Conservation (phyloP, 192 early-diverging fungal genomes). For the Mortierella hygrophila region DNA sequence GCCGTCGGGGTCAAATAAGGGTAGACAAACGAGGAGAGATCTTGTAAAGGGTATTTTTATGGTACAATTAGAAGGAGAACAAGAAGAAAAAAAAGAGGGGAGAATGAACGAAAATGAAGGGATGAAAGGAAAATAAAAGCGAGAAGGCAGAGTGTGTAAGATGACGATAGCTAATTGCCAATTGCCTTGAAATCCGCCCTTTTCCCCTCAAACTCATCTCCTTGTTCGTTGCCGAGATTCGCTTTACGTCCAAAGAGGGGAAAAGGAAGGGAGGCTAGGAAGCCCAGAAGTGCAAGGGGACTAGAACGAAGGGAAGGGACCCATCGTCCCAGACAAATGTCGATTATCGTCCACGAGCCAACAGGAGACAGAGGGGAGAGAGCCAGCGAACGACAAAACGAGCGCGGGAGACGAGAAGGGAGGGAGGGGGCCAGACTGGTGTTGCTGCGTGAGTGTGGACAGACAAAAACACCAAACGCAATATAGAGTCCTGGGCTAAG, state of each 20-base stretch:
- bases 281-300: neutral
- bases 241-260: neutral
- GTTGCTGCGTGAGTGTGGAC: neutral
- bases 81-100: neutral
- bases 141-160: neutral
- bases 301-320: neutral
- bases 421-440: neutral
- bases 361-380: neutral
- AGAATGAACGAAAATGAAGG: neutral
- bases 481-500: neutral
- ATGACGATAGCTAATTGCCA: neutral
- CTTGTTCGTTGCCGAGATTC: neutral
- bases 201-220: neutral
- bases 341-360: conserved; percentile 9
- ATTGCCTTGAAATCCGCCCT: neutral
- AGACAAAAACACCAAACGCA: neutral
- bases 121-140: neutral
- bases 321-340: neutral
- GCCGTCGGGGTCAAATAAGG: neutral
- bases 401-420: neutral
- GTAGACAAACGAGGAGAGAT: neutral
- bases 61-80: neutral
- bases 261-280: too few species aligned
- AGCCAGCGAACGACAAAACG: neutral
- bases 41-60: neutral